Percentiles rank a stretch among this genome's conserved stretches.
Evolutionary conservation across 306 rosid genomes (phyloP).

Genomic region (Corylus heterophylla): DNA sequence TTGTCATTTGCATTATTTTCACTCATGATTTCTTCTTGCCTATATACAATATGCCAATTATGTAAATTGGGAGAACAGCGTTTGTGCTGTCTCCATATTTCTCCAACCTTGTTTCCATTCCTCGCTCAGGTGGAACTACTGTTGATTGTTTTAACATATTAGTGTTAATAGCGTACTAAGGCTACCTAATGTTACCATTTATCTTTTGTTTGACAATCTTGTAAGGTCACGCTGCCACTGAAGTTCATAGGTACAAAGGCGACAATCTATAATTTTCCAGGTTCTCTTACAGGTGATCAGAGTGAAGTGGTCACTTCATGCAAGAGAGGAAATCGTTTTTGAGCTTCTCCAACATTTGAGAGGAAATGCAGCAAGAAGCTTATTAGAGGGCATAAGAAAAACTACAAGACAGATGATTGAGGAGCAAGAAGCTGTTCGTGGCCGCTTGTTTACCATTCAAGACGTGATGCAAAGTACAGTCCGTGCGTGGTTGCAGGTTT

Average conservation of each 20-base stretch:
- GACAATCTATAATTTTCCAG: not conserved
- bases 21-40: not conserved
- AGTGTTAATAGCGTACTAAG: not conserved
- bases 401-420: slow-evolving; percentile 85
- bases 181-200: not conserved
- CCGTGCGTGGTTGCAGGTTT: slow-evolving; percentile 97
- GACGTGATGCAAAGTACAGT: slow-evolving; percentile 95
- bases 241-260: not conserved
- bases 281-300: slow-evolving; percentile 72
- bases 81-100: not conserved
- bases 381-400: slow-evolving; percentile 65
- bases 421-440: slow-evolving; percentile 98
- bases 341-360: slow-evolving; percentile 88
- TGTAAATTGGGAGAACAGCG: not conserved
- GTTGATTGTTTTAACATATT: not conserved
- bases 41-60: not conserved
- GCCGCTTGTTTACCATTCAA: slow-evolving; percentile 90
- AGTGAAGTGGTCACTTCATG: slow-evolving; percentile 98
- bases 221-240: not conserved
- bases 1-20: not conserved
- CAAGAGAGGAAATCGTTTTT: slow-evolving; percentile 84
- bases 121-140: not conserved
- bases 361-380: slow-evolving; percentile 58
- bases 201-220: not conserved
- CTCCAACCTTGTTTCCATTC: not conserved